These are phyloP conservation scores for Umbilicaria muhlenbergii DNA, from an alignment of 495 filamentous ascomycete genomes.

Conservation along the genomic window DNA sequence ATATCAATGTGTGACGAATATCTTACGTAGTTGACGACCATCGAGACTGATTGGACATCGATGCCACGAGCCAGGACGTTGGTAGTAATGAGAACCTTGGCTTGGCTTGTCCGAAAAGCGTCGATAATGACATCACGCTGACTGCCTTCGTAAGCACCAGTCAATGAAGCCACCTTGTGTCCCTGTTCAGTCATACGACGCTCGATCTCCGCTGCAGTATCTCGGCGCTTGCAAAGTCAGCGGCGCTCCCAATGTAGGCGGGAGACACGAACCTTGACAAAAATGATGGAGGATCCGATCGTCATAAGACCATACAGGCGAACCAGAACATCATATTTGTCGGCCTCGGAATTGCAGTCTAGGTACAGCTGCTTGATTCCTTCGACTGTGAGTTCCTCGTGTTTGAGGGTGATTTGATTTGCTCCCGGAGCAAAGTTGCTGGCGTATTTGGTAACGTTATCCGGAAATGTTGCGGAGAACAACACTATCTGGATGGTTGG, in stretches of 20 bases:
- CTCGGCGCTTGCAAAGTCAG: conserved; percentile 37
- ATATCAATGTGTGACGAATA: not conserved
- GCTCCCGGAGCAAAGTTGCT: conserved; percentile 63
- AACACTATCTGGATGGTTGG: conserved; percentile 65
- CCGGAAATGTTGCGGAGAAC: conserved; percentile 93
- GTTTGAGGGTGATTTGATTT: conserved; percentile 74
- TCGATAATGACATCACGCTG: conserved; percentile 79
- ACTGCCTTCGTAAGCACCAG: conserved; percentile 66
- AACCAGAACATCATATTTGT: conserved; percentile 79
- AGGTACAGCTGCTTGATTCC: conserved; percentile 96
- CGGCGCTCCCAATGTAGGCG: not conserved
- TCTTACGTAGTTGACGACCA: conserved; percentile 87
- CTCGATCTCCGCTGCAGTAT: conserved; percentile 69
- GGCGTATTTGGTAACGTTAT: conserved; percentile 67
- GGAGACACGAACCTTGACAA: conserved; percentile 54
- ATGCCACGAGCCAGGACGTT: conserved; percentile 96
- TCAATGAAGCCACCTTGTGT: conserved; percentile 79
- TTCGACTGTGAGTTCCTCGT: conserved; percentile 86
- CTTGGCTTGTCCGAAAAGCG: conserved; percentile 65
- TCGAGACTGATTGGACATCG: conserved; percentile 88
- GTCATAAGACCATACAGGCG: conserved; percentile 91
- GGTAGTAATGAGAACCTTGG: conserved; percentile 97
- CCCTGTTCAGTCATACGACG: conserved; percentile 72
- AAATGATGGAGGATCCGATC: conserved; percentile 93
- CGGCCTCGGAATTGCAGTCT: conserved; percentile 62